Evolutionary conservation across 768 basidiomycete species (phyloP).

Genomic region (Amylocystis lapponica): DNA sequence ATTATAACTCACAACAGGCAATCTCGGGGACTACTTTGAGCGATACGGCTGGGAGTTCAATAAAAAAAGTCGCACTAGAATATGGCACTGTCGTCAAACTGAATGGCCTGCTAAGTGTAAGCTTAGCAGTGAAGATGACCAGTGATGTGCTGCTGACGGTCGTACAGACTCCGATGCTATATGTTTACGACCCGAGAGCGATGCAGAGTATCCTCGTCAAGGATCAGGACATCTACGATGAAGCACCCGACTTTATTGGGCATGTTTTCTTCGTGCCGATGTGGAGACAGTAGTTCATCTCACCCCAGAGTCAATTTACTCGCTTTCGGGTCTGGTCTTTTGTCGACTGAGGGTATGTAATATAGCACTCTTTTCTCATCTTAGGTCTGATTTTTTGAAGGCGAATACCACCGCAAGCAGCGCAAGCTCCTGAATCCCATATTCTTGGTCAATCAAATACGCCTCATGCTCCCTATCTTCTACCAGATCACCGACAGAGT

Average conservation of each 20-base stretch:
- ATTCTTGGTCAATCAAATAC: slow-evolving; percentile 15
- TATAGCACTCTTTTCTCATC: no score
- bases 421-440: slow-evolving; percentile 24
- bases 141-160: neutral
- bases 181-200: slow-evolving; percentile 8
- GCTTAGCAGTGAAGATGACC: neutral
- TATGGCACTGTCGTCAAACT: slow-evolving; percentile 4
- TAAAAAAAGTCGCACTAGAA: neutral
- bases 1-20: neutral
- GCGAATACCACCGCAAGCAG: slow-evolving; percentile 12
- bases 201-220: slow-evolving; percentile 10
- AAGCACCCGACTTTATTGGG: slow-evolving; percentile 1
- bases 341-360: slow-evolving; percentile 21
- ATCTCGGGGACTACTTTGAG: neutral
- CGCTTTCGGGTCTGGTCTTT: slow-evolving; percentile 30
- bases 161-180: slow-evolving; percentile 1
- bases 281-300: neutral
- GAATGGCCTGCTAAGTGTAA: slow-evolving; percentile 2
- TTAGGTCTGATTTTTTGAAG: neutral
- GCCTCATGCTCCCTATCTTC: slow-evolving; percentile 11
- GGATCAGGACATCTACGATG: slow-evolving; percentile 5
- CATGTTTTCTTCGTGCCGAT: neutral
- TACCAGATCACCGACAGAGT: slow-evolving; percentile 7
- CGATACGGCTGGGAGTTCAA: neutral
- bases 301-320: slow-evolving; percentile 14